These are phyloP conservation scores for Oidium heveae DNA, from an alignment of 2,329 filamentous ascomycete genomes.

Conservation along the genomic window DNA sequence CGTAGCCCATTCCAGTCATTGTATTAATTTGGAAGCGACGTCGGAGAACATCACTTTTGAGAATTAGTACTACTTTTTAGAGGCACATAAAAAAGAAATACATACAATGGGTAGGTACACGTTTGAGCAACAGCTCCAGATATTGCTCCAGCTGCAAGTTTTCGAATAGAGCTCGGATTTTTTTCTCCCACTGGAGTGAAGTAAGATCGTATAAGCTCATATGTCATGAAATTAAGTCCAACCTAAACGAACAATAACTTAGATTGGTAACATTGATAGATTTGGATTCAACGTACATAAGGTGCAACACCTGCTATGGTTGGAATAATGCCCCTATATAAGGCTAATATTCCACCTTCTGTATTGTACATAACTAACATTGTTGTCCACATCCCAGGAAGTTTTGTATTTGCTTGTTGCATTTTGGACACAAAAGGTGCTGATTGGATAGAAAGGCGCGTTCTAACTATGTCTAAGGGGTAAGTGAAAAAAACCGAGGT, in stretches of 20 bases:
- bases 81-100: slow-evolving; percentile 5
- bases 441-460: slow-evolving; percentile 81
- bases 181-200: slow-evolving; percentile 73
- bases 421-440: slow-evolving; percentile 74
- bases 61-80: slow-evolving; percentile 8
- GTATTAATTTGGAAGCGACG: slow-evolving; percentile 96
- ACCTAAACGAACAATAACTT: slow-evolving; percentile 28
- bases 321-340: slow-evolving; percentile 88
- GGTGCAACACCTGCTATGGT: slow-evolving; percentile 89
- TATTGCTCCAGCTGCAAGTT: slow-evolving; percentile 70
- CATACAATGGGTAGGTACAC: slow-evolving; percentile 93
- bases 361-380: slow-evolving; percentile 66
- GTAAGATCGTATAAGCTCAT: slow-evolving; percentile 64
- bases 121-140: slow-evolving; percentile 95
- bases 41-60: slow-evolving; percentile 57
- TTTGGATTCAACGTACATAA: slow-evolving; percentile 34
- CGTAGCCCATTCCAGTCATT: slow-evolving; percentile 97
- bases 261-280: neutral
- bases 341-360: slow-evolving; percentile 59
- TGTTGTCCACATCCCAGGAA: slow-evolving; percentile 84
- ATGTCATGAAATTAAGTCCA: slow-evolving; percentile 95
- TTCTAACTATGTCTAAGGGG: slow-evolving; percentile 90
- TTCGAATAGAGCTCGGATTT: slow-evolving; percentile 55
- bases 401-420: slow-evolving; percentile 29
- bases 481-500: slow-evolving; percentile 92